Conservation (phyloP, 139 green algal genomes). For the Auxenochlorella pyrenoidosa region DNA sequence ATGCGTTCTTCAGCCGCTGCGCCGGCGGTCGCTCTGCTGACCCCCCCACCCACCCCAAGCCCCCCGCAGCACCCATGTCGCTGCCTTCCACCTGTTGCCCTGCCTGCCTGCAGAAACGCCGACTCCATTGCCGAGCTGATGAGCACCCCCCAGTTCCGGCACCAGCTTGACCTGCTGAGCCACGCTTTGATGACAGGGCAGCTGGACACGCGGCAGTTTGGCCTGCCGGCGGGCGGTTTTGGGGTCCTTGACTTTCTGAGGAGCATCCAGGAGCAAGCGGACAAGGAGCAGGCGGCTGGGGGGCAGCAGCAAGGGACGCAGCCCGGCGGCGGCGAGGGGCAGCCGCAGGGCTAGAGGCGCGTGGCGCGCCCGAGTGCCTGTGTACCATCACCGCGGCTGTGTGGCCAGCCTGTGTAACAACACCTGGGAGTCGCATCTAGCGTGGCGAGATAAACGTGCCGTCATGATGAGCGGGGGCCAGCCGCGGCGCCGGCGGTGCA, state of each 20-base stretch:
- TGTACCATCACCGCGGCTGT: too few relatives aligned
- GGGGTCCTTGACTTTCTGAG: constrained; percentile 46
- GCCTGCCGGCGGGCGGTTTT: constrained; percentile 52
- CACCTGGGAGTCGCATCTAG: not conserved
- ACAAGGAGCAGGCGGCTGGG: constrained; percentile 29
- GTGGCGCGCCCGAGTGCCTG: too few relatives aligned
- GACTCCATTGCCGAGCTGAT: not conserved
- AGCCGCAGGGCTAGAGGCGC: not conserved
- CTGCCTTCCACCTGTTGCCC: too few relatives aligned
- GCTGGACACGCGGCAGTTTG: constrained; percentile 76
- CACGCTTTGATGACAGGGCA: constrained; percentile 72
- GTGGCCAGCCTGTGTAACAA: not conserved
- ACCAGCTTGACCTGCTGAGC: constrained; percentile 64
- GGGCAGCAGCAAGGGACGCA: not conserved
- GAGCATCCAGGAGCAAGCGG: constrained; percentile 42
- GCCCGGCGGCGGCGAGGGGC: not conserved
- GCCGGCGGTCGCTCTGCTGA: too few relatives aligned
- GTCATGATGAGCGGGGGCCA: too few relatives aligned
- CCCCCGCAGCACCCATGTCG: too few relatives aligned
- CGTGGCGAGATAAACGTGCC: too few relatives aligned
- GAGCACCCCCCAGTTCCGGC: constrained; percentile 72
- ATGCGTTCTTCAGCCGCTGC: too few relatives aligned
- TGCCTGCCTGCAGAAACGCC: not conserved
- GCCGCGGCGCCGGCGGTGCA: too few relatives aligned
- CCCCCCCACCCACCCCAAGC: too few relatives aligned